Evolutionary conservation across 306 rosid species (phyloP), one percentile per base, ranked within the genome.

Genomic region (Sphenostylis stenocarpa): DNA sequence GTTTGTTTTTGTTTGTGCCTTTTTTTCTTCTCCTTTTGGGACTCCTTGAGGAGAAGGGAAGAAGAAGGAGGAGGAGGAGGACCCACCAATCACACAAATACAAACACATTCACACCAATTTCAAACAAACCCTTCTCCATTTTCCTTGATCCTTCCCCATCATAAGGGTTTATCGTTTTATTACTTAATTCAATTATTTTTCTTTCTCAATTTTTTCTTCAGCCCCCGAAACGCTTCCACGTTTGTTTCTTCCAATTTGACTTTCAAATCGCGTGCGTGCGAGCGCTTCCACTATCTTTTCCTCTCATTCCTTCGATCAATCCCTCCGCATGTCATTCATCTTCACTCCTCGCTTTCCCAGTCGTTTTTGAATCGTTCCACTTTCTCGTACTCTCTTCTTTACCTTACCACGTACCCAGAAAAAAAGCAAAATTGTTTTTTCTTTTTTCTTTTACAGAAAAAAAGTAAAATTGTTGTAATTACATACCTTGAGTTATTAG

Each of bases 261-360:
- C 97, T 91, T 90, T 84, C 36, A 41, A 76, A 71, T 88, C 80
- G 84, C 92, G 79, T 80, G 79, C 84, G 39, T 38, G 41, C 56
- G 80, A 83, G 41, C 12, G 11, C 60, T 70, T 13, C 53, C 47
- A 7, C 53, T 16, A 1, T 0, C 44, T 8, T 7, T 4, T 26
- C 21, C 24, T 34, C 15, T 17, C 48, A 34, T 24, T 38, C 56
- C 38, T 4, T 39, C 6, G 2, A 38, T 6, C n/a, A 31, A 19
- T 38, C 36, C 17, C 13, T 66, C 41, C 51, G 53, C 43, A n/a
- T 75, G 41, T 80, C 82, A 76, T 82, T 77, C 69, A 81, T 81
- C 80, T 73, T 1, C 3, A 14, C 2, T 53, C 60, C 1, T 67
- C 77, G 47, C 67, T 38, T 74, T 56, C 80, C 58, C 6, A 33